Evolutionary conservation across 768 basidiomycete species (phyloP).

Genomic region (Hypsizygus marmoreus): DNA sequence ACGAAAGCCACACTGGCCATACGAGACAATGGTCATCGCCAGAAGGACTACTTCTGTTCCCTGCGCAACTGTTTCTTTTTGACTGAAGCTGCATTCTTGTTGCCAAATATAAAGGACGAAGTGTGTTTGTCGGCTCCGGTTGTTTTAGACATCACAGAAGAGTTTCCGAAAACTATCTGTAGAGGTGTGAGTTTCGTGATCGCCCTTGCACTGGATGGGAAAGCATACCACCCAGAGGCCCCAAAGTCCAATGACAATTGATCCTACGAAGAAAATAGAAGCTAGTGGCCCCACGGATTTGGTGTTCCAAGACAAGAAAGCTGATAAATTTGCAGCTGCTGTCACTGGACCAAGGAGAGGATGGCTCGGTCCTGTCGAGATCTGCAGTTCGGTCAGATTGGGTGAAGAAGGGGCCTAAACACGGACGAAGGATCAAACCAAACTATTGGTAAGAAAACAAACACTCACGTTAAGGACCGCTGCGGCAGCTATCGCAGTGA

Average conservation of each 20-base stretch:
- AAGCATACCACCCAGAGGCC: constrained; percentile 69
- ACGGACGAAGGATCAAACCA: constrained; percentile 3
- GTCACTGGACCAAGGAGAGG: constrained; percentile 68
- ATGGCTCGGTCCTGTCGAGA: constrained; percentile 38
- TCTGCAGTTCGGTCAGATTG: constrained; percentile 31
- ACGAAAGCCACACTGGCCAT: background rate
- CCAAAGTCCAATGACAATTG: constrained; percentile 57
- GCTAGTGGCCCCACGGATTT: constrained; percentile 57
- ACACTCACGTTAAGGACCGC: constrained; percentile 60
- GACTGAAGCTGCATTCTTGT: constrained; percentile 63
- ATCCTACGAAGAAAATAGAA: constrained; percentile 49
- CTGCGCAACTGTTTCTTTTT: constrained; percentile 62
- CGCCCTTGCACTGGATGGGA: constrained; percentile 4
- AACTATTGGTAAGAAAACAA: constrained; percentile 5
- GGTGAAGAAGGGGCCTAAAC: constrained; percentile 48
- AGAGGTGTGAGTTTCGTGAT: background rate
- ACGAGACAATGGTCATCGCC: constrained; percentile 4
- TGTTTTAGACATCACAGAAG: constrained; percentile 59
- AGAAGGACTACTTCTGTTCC: constrained; percentile 28
- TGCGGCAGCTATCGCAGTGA: constrained; percentile 55
- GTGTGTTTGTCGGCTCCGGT: constrained; percentile 85
- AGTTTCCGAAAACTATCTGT: constrained; percentile 64
- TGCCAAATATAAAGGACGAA: constrained; percentile 78
- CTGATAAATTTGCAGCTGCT: constrained; percentile 50
- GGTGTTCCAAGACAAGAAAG: constrained; percentile 70